Base-by-base conservation (phyloP, 768 basidiomycete species). In the Porphyrellus cyaneotinctus region DNA sequence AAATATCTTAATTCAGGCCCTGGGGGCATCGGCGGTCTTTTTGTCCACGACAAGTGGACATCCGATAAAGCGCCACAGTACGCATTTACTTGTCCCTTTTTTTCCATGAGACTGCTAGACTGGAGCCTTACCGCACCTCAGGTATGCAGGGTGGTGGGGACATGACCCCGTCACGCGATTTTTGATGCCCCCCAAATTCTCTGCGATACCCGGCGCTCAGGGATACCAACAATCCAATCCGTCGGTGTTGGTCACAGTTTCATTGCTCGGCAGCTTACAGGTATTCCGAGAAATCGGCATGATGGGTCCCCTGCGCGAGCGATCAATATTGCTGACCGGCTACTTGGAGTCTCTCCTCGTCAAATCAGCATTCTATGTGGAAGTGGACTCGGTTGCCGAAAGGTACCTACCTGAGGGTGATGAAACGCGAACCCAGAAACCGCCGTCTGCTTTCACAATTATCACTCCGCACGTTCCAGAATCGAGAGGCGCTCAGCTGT, bases 181-280 rank as follows among this genome's bases (percentile, higher is more conserved):
- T 75, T 74, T 79, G 49, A 98, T 98, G 95, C 86, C 88, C 24
- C 75, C 86, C 13, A 75, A 64, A 46, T 99, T 97, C 72, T 80
- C 80, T 43, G 87, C 94, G 10, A 88, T 91, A 56, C 78, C 77
- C 18, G 97, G 97, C 49, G 97, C 97, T 1, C 88, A 92, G 68
- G 94, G 94, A 37, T 97, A 89, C 73, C 95, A 97, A 66, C 88
- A 95, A 69, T 97, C 95, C 35, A 98, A 97, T 72, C 94, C 97
- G 10, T 87, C 85, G 51, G 83, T 90, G 32, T 74, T 98, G 54
- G 79, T 83, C 31, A 78, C 87, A 5, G 88, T 86, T 44, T 81
- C 93, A 6, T 78, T 98, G 17, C 77, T 93, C 14, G 91, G 95
- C 3, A 84, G 91, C 39, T 77, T 98, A 32, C 80, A 88, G 61